Base-by-base conservation (phyloP, 805 yeast genomes). In the Sugiyamaella marilandica region DNA sequence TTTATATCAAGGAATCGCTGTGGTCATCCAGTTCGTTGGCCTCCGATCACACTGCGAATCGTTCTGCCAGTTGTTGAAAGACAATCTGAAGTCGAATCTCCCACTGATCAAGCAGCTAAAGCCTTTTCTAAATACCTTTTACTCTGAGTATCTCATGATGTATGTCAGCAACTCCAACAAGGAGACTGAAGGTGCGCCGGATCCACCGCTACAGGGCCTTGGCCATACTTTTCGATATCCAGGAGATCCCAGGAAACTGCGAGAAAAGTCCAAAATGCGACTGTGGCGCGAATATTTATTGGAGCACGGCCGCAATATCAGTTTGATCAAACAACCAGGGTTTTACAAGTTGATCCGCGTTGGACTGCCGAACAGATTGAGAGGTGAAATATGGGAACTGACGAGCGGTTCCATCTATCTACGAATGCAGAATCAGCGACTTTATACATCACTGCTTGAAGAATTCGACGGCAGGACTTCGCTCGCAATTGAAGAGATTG, bases 321-420 rank as follows among this genome's bases (percentile, higher is more conserved):
- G 95, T 0, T 61, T 92, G 16, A 76, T 87, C 1, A 79, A 82
- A 46, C 87, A 85, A 52, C 87, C 83, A 36, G 80, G 83, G 64
- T 95, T 89, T 64, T 87, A 83, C 67, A 87, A 86, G 63, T 77
- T 94, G 48, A 78, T 94, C 8, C 76, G 97, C 48, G 94, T 91
- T 13, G 98, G 99, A 0, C 75, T 94, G 21, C 98, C 98, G n/a
- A 92, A 92, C 65, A 77, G 95, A 54, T 73, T 94, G 50, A 78
- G 99, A 59, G 99, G 99, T 36, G 99, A 94, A 64, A 74, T 94
- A 11, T 94, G 99, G 99, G 99, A 94, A 67, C 71, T 88, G 50
- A 81, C 89, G 49, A 81, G 88, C 43, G 99, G 99, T 2, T 84
- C 96, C 0, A 82, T 90, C 75, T 88, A 81, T 63, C 63, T 80